Base-by-base conservation (phyloP, 2,329 filamentous ascomycete genomes). In the Fusarium sp. region DNA sequence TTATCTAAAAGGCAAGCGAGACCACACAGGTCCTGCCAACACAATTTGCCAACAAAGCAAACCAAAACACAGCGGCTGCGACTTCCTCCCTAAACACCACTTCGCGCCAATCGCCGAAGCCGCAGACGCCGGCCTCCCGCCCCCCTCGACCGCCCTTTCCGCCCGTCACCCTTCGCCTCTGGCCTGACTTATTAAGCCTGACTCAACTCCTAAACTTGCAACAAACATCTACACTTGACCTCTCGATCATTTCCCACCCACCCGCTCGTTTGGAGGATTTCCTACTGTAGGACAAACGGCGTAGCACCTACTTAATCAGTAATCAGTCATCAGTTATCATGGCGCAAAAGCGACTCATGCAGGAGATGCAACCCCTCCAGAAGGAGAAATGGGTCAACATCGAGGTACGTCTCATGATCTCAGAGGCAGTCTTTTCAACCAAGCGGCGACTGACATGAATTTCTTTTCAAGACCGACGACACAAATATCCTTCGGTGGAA, bases 351-450 rank as follows among this genome's bases (percentile, higher is more conserved):
- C 91, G 97, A 52, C 86, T 98, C 57, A 94, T 97, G 92, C 92
- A 92, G 73, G 95, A 98, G 84, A 90, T 93, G 82, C 91, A 92
- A 80, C 85, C 88, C 44, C 87, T 98, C 40, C 86, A 89, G 56
- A 94, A 96, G 80, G 94, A 98, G 85, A 94, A 93, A 78, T 99
- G 95, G 95, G 92, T 97, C 19, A 89, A 95, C 73, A 93, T 98
- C 71, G 92, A 97, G 78, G 92, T 94, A 80, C 66, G 87, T 76
- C 42, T n/a, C 10, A 17, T 21, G 31, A 38, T 38, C 45, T 38
- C 38, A 31, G 34, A 34, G 10, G n/a, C 9, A 4, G n/a, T 34
- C 26, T 9, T 10, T 28, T 19, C 6, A 13, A 19, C 43, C 13
- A 51, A 45, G 24, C 34, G 14, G 38, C 24, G 22, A 31, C 47